Base-by-base conservation (phyloP, 352 stramenopile species). In the Hyaloperonospora arabidopsidis region DNA sequence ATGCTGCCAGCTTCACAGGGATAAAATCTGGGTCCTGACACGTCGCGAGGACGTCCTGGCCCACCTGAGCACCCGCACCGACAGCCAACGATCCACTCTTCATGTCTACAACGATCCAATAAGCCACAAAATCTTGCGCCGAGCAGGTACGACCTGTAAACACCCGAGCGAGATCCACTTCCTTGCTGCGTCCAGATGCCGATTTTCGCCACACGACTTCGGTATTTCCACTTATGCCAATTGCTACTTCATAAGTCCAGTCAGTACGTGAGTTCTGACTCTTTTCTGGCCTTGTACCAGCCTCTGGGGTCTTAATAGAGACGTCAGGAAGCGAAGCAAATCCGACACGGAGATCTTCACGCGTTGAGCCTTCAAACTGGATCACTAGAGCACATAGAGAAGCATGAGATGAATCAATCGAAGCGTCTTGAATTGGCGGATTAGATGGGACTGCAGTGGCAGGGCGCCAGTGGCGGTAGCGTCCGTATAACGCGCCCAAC, bases 81-180 rank as follows among this genome's bases (percentile, higher is more conserved):
- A 78, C 59, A 13, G 70, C 69, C 22, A 91, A 43, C 1, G 50
- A 66, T 13, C 65, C 64, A 5, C 15, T 55, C 17, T 45, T 45
- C 1, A 70, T 19, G 39, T 84, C 59, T 14, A 79, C 58, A 8
- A 86, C 79, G 39, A 79, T 64, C 82, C 82, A 93, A 61, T 93
- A 93, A 5, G 67, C 35, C 6, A 88, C 70, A 45, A 87, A 86
- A 14, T 82, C 68, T 21, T 72, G 67, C 5, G 57, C 23, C 1
- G 74, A 78, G 58, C 77, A 83, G n/a, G 76, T 85, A 34, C 82
- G 78, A 22, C 82, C 82, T 3, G 76, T 68, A 54, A 93, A 93
- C 10, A 84, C 70, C 15, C 67, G 69, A 5, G 49, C 52, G 32
- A 93, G 57, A 22, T 88, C 79, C 40, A 75, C 50, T 52, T 93